phyloP scores from a whole-genome alignment of 305 asterid genomes.

The Fraxinus baroniana region DNA sequence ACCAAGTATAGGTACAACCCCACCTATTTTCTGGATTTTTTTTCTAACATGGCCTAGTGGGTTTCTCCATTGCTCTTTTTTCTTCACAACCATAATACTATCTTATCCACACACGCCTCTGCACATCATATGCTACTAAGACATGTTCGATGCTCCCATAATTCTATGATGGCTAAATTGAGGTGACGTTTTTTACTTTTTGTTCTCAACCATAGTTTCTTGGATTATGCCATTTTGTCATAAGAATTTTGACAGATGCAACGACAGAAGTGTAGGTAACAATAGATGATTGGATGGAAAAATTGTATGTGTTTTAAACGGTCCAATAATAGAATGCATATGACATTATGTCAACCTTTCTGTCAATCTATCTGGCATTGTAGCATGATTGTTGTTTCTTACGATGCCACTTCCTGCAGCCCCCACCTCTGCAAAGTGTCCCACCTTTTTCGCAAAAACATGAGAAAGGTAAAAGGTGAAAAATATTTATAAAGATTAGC shows the following conservation, averaged over 20 bases:
- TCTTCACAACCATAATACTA: slow-evolving; percentile 24
- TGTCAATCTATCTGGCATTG: no score
- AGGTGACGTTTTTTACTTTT: background rate
- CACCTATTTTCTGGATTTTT: slow-evolving; percentile 40
- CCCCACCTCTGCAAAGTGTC: slow-evolving; percentile 22
- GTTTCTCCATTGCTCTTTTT: slow-evolving; percentile 25
- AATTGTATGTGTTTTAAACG: no score
- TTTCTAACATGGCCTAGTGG: slow-evolving; percentile 42
- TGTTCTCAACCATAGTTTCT: background rate
- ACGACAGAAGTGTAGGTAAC: no score
- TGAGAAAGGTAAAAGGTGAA: slow-evolving; percentile 27
- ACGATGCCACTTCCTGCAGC: background rate
- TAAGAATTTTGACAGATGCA: no score
- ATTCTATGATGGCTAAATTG: slow-evolving; percentile 29
- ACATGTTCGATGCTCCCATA: slow-evolving; percentile 33
- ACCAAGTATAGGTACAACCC: slow-evolving; percentile 23
- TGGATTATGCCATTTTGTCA: no score
- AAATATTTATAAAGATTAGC: slow-evolving; percentile 22
- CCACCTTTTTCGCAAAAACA: slow-evolving; percentile 28
- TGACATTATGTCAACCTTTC: no score
- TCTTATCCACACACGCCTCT: slow-evolving; percentile 54
- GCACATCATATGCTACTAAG: slow-evolving; percentile 31
- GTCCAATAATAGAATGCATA: no score
- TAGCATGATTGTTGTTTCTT: no score
- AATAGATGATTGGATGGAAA: no score